Percentiles rank a stretch among this genome's conserved stretches.
phyloP scores from a whole-genome alignment of 495 filamentous ascomycete genomes.

The Xylaria acuta region DNA sequence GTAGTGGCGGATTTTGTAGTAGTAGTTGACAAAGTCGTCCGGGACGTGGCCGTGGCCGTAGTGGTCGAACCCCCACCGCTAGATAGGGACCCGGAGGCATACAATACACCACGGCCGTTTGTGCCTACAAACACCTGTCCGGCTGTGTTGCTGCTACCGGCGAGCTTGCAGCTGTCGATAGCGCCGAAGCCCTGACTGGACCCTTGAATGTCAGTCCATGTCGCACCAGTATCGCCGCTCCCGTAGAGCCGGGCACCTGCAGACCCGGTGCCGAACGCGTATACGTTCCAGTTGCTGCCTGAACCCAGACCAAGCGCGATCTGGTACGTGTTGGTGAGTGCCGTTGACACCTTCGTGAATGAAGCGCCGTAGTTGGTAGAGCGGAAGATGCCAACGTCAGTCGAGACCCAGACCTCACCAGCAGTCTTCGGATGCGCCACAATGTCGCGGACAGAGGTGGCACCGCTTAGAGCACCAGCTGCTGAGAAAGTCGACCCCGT shows the following conservation, averaged over 20 bases:
- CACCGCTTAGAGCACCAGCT: conserved; percentile 42
- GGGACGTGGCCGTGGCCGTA: background rate
- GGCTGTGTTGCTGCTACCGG: conserved; percentile 55
- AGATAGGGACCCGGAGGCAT: conserved; percentile 38
- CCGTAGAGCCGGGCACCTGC: conserved; percentile 56
- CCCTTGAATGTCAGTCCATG: conserved; percentile 62
- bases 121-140: conserved; percentile 65
- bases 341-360: conserved; percentile 48
- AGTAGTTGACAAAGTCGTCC: conserved; percentile 1
- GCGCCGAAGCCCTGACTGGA: conserved; percentile 57
- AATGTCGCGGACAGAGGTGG: conserved; percentile 54
- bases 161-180: conserved; percentile 51
- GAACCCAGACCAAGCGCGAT: conserved; percentile 53
- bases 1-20: background rate
- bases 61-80: background rate
- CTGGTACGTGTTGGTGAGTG: conserved; percentile 50
- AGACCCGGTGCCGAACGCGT: conserved; percentile 56
- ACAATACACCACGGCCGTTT: conserved; percentile 65
- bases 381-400: conserved; percentile 60
- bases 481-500: conserved; percentile 51
- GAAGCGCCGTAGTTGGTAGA: conserved; percentile 55
- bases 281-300: conserved; percentile 51
- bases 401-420: conserved; percentile 61
- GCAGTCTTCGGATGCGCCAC: conserved; percentile 54
- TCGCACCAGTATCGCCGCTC: conserved; percentile 53